Conservation (phyloP, 1,284 basidiomycete genomes). For the Ustilago vetiveriae region DNA sequence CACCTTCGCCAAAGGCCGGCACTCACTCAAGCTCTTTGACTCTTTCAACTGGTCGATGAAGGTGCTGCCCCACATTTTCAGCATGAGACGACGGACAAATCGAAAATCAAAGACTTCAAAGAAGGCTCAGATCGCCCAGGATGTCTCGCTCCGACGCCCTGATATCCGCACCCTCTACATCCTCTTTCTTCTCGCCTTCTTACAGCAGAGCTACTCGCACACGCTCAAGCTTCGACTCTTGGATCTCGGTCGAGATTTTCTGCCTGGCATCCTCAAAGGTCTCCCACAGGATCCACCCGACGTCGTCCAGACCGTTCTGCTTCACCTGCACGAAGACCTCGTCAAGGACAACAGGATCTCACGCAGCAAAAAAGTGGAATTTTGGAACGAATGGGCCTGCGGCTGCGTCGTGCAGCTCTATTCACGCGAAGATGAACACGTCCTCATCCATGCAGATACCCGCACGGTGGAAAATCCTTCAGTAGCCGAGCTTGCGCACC, state of each 20-base stretch:
- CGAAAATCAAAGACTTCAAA: constrained; percentile 28
- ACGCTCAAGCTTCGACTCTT: constrained; percentile 42
- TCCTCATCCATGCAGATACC: constrained; percentile 36
- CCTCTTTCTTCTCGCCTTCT: constrained; percentile 57
- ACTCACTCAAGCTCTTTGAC: constrained; percentile 52
- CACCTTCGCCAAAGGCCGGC: constrained; percentile 52
- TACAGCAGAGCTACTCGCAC: constrained; percentile 50
- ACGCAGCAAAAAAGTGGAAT: constrained; percentile 51
- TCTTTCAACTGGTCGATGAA: constrained; percentile 59
- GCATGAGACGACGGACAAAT: constrained; percentile 45
- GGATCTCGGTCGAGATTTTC: constrained; percentile 49
- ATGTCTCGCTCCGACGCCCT: constrained; percentile 48
- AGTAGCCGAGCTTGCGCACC: constrained; percentile 82
- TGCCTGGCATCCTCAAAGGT: constrained; percentile 51
- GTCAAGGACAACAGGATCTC: constrained; percentile 54
- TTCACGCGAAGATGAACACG: constrained; percentile 48
- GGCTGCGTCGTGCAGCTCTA: constrained; percentile 58
- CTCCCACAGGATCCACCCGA: constrained; percentile 52
- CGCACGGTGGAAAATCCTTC: constrained; percentile 30
- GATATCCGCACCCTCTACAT: constrained; percentile 63
- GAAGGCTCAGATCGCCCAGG: constrained; percentile 23
- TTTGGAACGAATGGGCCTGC: constrained; percentile 59
- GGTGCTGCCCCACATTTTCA: constrained; percentile 50
- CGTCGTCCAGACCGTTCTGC: constrained; percentile 53
- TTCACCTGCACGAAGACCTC: constrained; percentile 59